A percentile compares a stretch with the other conserved stretches of the same genome.
phyloP scores from a whole-genome alignment of 1,284 basidiomycete species.

The Fomitiporia mediterranea region DNA sequence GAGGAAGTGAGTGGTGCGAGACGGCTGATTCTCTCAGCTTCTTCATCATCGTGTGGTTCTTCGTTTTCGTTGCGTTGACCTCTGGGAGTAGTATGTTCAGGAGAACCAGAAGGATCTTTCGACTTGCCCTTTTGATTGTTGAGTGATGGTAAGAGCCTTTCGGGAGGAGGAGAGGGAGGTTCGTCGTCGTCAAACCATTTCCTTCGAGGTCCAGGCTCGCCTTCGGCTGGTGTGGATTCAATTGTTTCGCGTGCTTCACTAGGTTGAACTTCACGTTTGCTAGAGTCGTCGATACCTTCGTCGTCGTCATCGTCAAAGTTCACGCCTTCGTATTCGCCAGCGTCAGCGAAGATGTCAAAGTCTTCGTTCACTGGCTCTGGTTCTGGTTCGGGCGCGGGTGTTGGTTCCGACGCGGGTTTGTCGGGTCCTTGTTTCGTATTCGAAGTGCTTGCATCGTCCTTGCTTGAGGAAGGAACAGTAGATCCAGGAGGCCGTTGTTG shows the following conservation, averaged over 20 bases:
- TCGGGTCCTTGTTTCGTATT: not conserved
- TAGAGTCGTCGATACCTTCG: slow-evolving; percentile 30
- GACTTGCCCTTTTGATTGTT: slow-evolving; percentile 16
- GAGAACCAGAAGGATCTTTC: slow-evolving; percentile 21
- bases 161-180: slow-evolving; percentile 17
- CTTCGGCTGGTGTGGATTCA: slow-evolving; percentile 15
- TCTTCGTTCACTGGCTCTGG: slow-evolving; percentile 31
- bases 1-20: slow-evolving; percentile 71
- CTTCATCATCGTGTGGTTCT: slow-evolving; percentile 27
- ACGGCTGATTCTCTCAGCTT: slow-evolving; percentile 43
- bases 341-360: slow-evolving; percentile 71
- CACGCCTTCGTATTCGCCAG: slow-evolving; percentile 77
- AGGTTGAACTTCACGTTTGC: not conserved
- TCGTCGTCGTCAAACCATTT: slow-evolving; percentile 26
- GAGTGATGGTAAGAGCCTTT: not conserved
- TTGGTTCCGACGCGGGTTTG: not conserved
- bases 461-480: slow-evolving; percentile 20
- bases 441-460: not conserved
- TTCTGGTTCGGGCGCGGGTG: slow-evolving; percentile 25
- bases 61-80: slow-evolving; percentile 23
- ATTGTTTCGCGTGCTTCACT: slow-evolving; percentile 15
- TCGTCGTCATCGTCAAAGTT: slow-evolving; percentile 56
- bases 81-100: slow-evolving; percentile 16
- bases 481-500: slow-evolving; percentile 29
- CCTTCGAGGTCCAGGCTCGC: slow-evolving; percentile 12